Conservation (phyloP, 768 basidiomycete species). For the Xerocomellus intermedius region DNA sequence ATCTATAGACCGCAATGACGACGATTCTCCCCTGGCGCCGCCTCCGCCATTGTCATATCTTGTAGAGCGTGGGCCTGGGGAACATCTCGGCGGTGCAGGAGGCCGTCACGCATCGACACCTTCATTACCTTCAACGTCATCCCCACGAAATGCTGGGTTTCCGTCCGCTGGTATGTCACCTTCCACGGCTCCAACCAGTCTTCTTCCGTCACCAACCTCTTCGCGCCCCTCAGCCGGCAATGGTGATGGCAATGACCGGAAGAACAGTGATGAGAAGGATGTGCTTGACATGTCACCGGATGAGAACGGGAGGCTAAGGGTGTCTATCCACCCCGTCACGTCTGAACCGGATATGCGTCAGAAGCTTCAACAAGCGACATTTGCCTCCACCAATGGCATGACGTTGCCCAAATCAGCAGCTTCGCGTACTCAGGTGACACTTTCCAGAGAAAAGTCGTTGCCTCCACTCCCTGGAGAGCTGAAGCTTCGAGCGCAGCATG, state of each 20-base stretch:
- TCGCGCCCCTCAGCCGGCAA: slow-evolving; percentile 63
- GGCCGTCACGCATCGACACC: slow-evolving; percentile 67
- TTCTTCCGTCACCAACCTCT: slow-evolving; percentile 73
- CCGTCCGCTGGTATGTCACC: slow-evolving; percentile 67
- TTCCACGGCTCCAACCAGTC: slow-evolving; percentile 72
- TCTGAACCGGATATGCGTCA: slow-evolving; percentile 66
- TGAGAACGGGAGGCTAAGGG: slow-evolving; percentile 38
- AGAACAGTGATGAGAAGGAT: slow-evolving; percentile 48
- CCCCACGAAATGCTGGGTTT: slow-evolving; percentile 51
- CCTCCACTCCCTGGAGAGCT: slow-evolving; percentile 71
- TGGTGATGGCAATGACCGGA: slow-evolving; percentile 47
- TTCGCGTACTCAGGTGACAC: slow-evolving; percentile 13
- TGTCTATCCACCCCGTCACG: slow-evolving; percentile 48
- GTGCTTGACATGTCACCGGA: slow-evolving; percentile 28
- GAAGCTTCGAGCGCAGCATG: slow-evolving; percentile 39
- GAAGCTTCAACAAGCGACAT: slow-evolving; percentile 38
- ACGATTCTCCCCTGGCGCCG: slow-evolving; percentile 78
- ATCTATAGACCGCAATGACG: slow-evolving; percentile 47
- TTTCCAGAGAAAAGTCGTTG: slow-evolving; percentile 68
- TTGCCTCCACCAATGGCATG: slow-evolving; percentile 34
- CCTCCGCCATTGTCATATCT: slow-evolving; percentile 92
- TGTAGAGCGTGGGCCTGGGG: slow-evolving; percentile 57
- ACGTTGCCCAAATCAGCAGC: slow-evolving; percentile 24
- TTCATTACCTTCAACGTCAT: slow-evolving; percentile 59
- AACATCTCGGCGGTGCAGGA: slow-evolving; percentile 40